Evolutionary conservation across 1,139 yeast genomes (phyloP), one percentile per base, ranked within the genome.

Genomic region (Wickerhamomyces sp.): DNA sequence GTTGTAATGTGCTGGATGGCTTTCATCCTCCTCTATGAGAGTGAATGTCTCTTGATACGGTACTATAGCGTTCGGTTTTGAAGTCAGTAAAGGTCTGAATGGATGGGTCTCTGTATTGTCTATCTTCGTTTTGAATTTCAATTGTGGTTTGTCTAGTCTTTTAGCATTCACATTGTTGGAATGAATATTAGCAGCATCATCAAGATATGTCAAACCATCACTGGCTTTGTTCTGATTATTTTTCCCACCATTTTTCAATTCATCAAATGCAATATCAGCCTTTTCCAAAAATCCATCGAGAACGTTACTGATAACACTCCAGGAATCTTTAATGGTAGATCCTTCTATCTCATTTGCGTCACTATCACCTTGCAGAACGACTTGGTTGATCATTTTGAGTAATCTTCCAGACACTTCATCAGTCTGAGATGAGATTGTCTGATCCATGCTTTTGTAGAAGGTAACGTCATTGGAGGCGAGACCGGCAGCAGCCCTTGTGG

Each of bases 391-490:
- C 40, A 84, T 58, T 6, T 64, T 68, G 39, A 84, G 63, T 14
- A 90, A 58, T 32, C 71, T 64, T 7, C 59, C 55, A 2, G 82
- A 72, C 2, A 78, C 64, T 1, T 59, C 56, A 32, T 75, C 74
- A 27, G 81, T 68, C 18, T 72, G 61, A 1, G 56, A 49, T 7
- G 76, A 68, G 30, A 86, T 61, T 0, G 64, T 60, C 2, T 71
- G 58, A 58, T 89, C 95, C n/a, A 90, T 63, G 39, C 90, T 78
- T 45, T 75, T 75, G 65, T 81, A 79, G 58, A 91, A 93, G 39
- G 75, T 76, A 27, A 90, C 76, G 67, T 93, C 99, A 53, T 87
- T 89, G 0, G 89, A 79, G 2, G 90, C 85, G 39, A 93, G 67
- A 2, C 86, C 79, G 7, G 84, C 71, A 0, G 96, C 79, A 2